Base-by-base conservation (phyloP, 352 stramenopile species). In the Globisporangium iwayamae region DNA sequence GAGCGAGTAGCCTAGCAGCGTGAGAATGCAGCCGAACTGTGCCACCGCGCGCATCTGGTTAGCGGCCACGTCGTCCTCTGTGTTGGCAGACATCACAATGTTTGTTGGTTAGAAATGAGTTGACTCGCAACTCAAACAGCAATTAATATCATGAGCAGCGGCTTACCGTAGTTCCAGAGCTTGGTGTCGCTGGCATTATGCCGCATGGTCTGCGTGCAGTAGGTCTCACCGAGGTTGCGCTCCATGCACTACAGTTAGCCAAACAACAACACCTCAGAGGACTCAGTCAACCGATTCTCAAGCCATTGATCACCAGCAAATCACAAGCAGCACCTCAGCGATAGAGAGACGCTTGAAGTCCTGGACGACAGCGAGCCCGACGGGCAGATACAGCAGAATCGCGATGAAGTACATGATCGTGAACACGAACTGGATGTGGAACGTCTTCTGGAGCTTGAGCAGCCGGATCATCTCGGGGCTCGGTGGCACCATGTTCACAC, bases 1-100 rank as follows among this genome's bases (percentile, higher is more conserved):
- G 13, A 79, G 52, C 13, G 74, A 76, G 65, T 88, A 88, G 7
- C 75, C 73, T 2, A 87, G 67, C 5, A 87, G 73, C n/a, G 75
- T 81, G n/a, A 87, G 53, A 52, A 83, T 76, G 67, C 73, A 84
- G n/a, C 45, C 46, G 7, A 87, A 46, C 59, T 87, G 78, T 2
- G 75, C 71, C 11, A 64, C 55, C 22, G 75, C 66, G 36, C 78
- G 71, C 60, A 87, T 78, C 52, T 87, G 75, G 28, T 75, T 74
- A 3, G 60, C 66, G 0, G 56, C 36, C 10, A 67, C 67, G 34
- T 79, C 73, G 48, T 71, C 28, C 39, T 73, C 66, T 74, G 14
- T 3, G 34, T 45, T 46, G 22, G 45, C 36, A 53, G 1, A 46
- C 6, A n/a, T 25, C 11, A 14, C 22, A 36, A 25, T 22, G 39